phyloP scores from a whole-genome alignment of 352 stramenopile genomes.

The Phytophthora pini region DNA sequence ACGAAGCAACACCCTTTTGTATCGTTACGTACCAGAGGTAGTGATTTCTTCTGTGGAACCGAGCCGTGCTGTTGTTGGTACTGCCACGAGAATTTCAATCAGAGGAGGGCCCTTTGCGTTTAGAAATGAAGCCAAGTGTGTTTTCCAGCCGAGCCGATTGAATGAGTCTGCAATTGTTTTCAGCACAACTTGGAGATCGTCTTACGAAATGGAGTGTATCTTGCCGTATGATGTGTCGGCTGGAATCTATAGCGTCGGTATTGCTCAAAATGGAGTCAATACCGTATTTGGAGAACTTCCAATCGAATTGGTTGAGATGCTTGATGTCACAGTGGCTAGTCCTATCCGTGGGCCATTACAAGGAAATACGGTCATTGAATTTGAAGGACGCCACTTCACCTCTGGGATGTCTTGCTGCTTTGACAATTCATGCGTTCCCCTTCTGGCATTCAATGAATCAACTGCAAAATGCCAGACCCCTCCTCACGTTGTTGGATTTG shows the following conservation, averaged over 20 bases:
- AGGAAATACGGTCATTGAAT: slow-evolving; percentile 33
- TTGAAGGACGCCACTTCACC: slow-evolving; percentile 35
- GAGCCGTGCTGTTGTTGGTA: slow-evolving; percentile 21
- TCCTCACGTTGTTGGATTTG: slow-evolving; percentile 12
- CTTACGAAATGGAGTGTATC: slow-evolving; percentile 32
- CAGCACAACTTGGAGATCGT: slow-evolving; percentile 37
- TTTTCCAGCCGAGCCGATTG: slow-evolving; percentile 15
- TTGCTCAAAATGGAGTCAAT: slow-evolving; percentile 36
- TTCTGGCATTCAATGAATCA: slow-evolving; percentile 26
- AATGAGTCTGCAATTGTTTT: slow-evolving; percentile 5
- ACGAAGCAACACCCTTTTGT: slow-evolving; percentile 50
- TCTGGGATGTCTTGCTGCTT: slow-evolving; percentile 57
- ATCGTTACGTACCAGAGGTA: slow-evolving; percentile 38
- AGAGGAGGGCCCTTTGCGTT: slow-evolving; percentile 38
- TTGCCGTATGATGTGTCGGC: slow-evolving; percentile 6
- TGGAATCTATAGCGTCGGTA: slow-evolving; percentile 32
- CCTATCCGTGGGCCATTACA: slow-evolving; percentile 27
- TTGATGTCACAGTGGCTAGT: slow-evolving; percentile 24
- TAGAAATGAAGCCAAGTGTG: slow-evolving; percentile 21
- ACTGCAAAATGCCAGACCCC: slow-evolving; percentile 32
- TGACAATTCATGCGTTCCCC: slow-evolving; percentile 33
- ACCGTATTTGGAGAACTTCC: slow-evolving; percentile 11
- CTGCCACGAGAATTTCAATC: slow-evolving; percentile 18
- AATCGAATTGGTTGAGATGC: slow-evolving; percentile 35
- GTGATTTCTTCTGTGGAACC: slow-evolving; percentile 32